These are phyloP conservation scores for Cyclotella atomus DNA, from an alignment of 108 stramenopile species.

Conservation along the genomic window DNA sequence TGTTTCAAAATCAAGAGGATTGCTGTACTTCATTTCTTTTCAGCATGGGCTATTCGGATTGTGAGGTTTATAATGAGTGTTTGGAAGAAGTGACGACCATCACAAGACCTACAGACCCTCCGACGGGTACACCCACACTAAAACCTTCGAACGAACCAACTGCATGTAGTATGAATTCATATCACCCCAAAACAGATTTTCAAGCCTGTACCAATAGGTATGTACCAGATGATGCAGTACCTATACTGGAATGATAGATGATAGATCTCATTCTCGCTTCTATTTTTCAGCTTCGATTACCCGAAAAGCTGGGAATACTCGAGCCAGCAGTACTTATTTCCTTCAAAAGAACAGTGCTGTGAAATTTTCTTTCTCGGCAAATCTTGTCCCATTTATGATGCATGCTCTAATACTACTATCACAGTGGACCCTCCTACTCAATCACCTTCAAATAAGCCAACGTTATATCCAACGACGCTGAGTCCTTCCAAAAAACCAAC, in stretches of 20 bases:
- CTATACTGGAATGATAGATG: neutral
- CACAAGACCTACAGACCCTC: neutral
- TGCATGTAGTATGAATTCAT: neutral
- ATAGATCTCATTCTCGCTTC: neutral
- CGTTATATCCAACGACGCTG: too few relatives aligned
- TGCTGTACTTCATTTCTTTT: neutral
- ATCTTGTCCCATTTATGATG: neutral
- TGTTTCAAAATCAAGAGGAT: slow-evolving; percentile 2
- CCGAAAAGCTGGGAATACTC: neutral
- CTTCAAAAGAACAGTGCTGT: neutral
- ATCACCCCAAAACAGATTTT: neutral
- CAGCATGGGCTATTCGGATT: neutral
- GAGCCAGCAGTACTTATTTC: neutral
- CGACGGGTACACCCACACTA: neutral
- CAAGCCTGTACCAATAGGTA: neutral
- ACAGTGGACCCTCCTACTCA: neutral
- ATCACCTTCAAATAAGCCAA: too few relatives aligned
- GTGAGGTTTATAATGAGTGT: neutral
- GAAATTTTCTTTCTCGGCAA: neutral
- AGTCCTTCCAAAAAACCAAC: too few relatives aligned
- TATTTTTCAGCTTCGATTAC: neutral
- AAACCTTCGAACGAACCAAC: neutral
- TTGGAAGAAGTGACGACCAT: neutral
- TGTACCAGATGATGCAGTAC: neutral
- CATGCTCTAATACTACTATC: neutral